A percentile compares a stretch with the other conserved stretches of the same genome.
These are phyloP conservation scores for Aspergillus sclerotioniger DNA, from an alignment of 495 filamentous ascomycete genomes.

Conservation along the genomic window DNA sequence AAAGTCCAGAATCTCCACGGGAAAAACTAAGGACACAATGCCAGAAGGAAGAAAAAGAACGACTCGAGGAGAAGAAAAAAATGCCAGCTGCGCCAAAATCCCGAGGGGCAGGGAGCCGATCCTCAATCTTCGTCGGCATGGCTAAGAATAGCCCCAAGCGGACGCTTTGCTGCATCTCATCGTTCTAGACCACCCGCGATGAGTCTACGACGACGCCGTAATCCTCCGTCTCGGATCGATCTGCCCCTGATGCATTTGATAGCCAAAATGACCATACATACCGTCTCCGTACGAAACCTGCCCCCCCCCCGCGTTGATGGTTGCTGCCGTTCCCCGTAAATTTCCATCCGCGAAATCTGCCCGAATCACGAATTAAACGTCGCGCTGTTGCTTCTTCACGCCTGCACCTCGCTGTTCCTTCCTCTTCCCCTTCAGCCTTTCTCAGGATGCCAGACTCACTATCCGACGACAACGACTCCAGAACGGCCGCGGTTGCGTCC, in stretches of 20 bases:
- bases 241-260: background rate
- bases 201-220: background rate
- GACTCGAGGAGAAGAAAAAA: background rate
- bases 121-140: too few relatives aligned
- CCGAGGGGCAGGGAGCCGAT: background rate
- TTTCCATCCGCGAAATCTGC: background rate
- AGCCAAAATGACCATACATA: too few relatives aligned
- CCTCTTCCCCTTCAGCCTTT: background rate
- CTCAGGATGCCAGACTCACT: constrained; percentile 31
- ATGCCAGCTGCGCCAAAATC: background rate
- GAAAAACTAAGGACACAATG: background rate
- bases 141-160: constrained; percentile 5
- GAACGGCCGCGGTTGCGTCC: constrained; percentile 39
- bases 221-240: background rate
- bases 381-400: background rate
- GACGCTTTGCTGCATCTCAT: background rate
- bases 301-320: background rate
- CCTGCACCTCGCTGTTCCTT: background rate
- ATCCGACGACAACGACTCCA: constrained; percentile 43
- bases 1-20: background rate
- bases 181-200: constrained; percentile 1
- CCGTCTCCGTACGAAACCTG: too few relatives aligned
- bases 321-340: background rate
- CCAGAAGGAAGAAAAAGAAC: background rate
- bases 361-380: background rate